phyloP scores from a whole-genome alignment of 768 basidiomycete species.

The Mycena vulgaris region DNA sequence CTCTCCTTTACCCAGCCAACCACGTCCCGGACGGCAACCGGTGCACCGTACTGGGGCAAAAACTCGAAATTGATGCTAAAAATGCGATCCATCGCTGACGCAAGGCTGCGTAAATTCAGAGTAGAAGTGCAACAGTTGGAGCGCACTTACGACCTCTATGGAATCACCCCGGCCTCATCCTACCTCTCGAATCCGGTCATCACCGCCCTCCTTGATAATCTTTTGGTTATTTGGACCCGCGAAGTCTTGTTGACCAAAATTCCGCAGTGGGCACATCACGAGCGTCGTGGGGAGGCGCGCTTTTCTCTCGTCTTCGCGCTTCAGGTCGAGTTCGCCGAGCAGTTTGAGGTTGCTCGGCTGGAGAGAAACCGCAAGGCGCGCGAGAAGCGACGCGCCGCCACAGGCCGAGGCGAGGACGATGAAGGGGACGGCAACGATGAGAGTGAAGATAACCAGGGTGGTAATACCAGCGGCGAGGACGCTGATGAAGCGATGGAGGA shows the following conservation, averaged over 20 bases:
- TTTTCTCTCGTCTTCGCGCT: background rate
- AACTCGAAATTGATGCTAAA: background rate
- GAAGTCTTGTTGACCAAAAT: background rate
- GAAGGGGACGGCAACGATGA: background rate
- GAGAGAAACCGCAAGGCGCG: background rate
- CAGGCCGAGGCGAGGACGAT: background rate
- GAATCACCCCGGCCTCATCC: background rate
- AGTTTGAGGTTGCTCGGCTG: background rate
- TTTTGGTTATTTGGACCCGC: background rate
- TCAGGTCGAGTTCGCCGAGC: background rate
- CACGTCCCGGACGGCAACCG: too few species aligned
- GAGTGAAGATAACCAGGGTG: background rate
- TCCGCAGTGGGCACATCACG: slow-evolving; percentile 4
- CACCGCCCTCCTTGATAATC: background rate
- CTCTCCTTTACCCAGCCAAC: background rate
- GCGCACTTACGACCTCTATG: background rate
- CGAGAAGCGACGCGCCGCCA: background rate
- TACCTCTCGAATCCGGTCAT: slow-evolving; percentile 2
- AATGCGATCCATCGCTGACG: background rate
- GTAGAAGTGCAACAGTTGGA: background rate
- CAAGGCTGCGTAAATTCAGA: background rate
- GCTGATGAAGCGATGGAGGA: background rate
- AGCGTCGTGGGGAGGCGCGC: background rate
- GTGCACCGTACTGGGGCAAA: too few species aligned
- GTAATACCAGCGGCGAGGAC: background rate